Percentiles rank a stretch among this genome's conserved stretches.
Evolutionary conservation across 495 filamentous ascomycete species (phyloP).

Genomic region (Achaetomiella virescens): DNA sequence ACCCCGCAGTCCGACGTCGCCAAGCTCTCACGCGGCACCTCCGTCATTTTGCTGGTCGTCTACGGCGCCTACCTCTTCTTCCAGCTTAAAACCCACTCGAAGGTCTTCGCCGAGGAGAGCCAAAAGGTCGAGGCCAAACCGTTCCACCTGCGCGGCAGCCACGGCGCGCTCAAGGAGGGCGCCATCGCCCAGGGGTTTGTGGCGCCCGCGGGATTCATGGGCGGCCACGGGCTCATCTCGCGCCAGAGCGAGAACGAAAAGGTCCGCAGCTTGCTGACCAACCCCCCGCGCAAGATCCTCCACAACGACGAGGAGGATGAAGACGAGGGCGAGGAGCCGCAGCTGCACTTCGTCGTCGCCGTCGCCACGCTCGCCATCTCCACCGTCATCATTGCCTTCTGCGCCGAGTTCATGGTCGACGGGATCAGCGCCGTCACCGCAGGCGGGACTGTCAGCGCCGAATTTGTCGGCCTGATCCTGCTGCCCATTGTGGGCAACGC

Average conservation of each 20-base stretch:
- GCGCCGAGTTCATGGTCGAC: conserved; percentile 84
- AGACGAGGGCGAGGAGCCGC: conserved; percentile 60
- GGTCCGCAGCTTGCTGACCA: conserved; percentile 22
- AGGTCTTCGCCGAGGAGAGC: conserved; percentile 66
- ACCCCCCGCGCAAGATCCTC: conserved; percentile 4
- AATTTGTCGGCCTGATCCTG: conserved; percentile 79
- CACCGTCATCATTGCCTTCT: conserved; percentile 77
- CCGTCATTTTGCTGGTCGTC: conserved; percentile 68
- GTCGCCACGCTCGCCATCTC: conserved; percentile 61
- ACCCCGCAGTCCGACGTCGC: conserved; percentile 40
- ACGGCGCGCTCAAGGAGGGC: conserved; percentile 41
- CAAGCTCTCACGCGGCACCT: conserved; percentile 62
- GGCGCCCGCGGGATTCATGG: conserved; percentile 47
- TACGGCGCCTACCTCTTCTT: conserved; percentile 76
- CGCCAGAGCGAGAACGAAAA: conserved; percentile 22
- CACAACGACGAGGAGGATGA: conserved; percentile 28
- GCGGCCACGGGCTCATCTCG: conserved; percentile 37
- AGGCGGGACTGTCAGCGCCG: conserved; percentile 52
- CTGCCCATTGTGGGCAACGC: conserved; percentile 88
- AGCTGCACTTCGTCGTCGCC: conserved; percentile 63
- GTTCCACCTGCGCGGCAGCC: conserved; percentile 24
- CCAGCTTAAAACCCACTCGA: conserved; percentile 70
- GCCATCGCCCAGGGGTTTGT: conserved; percentile 57
- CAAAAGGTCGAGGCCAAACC: conserved; percentile 55
- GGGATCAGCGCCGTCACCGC: conserved; percentile 66